Percentiles rank a stretch among this genome's conserved stretches.
phyloP scores from a whole-genome alignment of 495 filamentous ascomycete genomes.

The Aspergillus leporis region DNA sequence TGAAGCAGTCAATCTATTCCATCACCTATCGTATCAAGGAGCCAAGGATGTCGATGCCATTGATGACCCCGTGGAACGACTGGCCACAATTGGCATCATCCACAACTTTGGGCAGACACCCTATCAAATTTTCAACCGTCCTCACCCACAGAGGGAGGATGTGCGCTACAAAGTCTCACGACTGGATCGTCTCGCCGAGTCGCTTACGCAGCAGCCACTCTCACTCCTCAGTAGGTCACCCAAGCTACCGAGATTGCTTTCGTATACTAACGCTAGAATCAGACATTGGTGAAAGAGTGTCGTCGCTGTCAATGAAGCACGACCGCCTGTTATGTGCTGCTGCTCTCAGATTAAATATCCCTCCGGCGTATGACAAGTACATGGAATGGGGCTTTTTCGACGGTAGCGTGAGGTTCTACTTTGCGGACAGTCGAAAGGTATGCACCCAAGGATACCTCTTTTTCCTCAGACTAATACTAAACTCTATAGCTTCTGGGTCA shows the following conservation, averaged over 20 bases:
- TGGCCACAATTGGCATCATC: constrained; percentile 90
- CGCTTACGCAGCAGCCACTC: constrained; percentile 77
- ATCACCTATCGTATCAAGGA: constrained; percentile 91
- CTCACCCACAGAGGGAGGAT: constrained; percentile 74
- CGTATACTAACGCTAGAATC: constrained; percentile 18
- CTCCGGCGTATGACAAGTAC: constrained; percentile 83
- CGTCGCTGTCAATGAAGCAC: constrained; percentile 78
- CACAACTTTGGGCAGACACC: constrained; percentile 99
- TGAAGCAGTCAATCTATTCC: constrained; percentile 92
- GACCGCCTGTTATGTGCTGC: constrained; percentile 86
- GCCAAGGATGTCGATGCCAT: constrained; percentile 92
- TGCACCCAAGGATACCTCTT: background rate
- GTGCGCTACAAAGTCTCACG: constrained; percentile 57
- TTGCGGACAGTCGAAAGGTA: constrained; percentile 71
- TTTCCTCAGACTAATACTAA: constrained; percentile 11
- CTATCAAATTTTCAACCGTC: constrained; percentile 83
- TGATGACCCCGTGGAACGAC: constrained; percentile 77
- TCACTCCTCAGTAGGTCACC: constrained; percentile 61
- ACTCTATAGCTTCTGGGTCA: constrained; percentile 63
- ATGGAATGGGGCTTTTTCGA: constrained; percentile 97
- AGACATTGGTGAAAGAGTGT: constrained; percentile 78
- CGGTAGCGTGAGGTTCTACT: constrained; percentile 86
- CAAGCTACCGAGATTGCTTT: background rate
- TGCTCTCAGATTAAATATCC: constrained; percentile 80
- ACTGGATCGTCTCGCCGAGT: constrained; percentile 76